Evolutionary conservation across 2,329 filamentous ascomycete genomes (phyloP).

Genomic region (Berkeleyomyces rouxiae): DNA sequence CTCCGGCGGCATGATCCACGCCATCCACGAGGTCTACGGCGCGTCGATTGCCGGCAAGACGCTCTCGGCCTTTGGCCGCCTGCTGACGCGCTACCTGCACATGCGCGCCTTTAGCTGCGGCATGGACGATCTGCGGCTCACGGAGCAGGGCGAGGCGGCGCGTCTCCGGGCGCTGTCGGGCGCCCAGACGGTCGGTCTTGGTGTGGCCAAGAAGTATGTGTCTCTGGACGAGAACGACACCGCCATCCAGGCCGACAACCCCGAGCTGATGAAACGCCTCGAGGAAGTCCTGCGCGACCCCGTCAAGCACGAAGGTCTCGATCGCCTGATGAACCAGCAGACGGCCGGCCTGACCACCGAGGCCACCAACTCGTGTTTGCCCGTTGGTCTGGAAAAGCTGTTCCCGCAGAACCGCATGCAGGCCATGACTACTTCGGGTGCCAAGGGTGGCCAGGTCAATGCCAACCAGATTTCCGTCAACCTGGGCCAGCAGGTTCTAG

Average conservation of each 20-base stretch:
- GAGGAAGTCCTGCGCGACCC: slow-evolving; percentile 87
- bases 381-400: slow-evolving; percentile 66
- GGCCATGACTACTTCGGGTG: slow-evolving; percentile 91
- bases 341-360: slow-evolving; percentile 56
- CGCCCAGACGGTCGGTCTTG: slow-evolving; percentile 53
- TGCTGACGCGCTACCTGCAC: slow-evolving; percentile 77
- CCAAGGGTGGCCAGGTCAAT: slow-evolving; percentile 85
- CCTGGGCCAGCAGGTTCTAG: slow-evolving; percentile 86
- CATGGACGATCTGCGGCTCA: slow-evolving; percentile 87
- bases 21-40: slow-evolving; percentile 85
- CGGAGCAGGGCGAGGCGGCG: slow-evolving; percentile 55
- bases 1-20: slow-evolving; percentile 74
- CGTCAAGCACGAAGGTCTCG: slow-evolving; percentile 76
- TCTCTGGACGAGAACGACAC: slow-evolving; percentile 44
- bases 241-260: slow-evolving; percentile 43
- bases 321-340: slow-evolving; percentile 64
- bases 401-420: slow-evolving; percentile 99
- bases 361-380: slow-evolving; percentile 66
- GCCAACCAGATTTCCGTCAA: slow-evolving; percentile 97
- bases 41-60: slow-evolving; percentile 72
- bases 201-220: slow-evolving; percentile 77
- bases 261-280: slow-evolving; percentile 41
- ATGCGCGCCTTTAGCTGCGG: slow-evolving; percentile 95
- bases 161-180: slow-evolving; percentile 52
- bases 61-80: slow-evolving; percentile 72